These are phyloP conservation scores for Zostera marina DNA, from an alignment of 116 monocot genomes.

Conservation along the genomic window DNA sequence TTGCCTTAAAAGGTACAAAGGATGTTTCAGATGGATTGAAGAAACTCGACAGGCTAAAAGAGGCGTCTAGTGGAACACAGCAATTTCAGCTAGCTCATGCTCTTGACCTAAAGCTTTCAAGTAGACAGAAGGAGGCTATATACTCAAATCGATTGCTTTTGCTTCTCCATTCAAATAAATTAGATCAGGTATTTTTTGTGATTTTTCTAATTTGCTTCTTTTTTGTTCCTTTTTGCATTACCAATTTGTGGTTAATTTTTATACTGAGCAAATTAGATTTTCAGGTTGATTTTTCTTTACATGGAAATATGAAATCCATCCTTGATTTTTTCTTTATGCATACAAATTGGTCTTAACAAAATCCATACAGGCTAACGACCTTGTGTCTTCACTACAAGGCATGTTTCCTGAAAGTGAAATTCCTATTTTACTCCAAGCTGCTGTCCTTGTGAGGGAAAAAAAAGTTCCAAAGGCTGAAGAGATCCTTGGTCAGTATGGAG, in stretches of 20 bases:
- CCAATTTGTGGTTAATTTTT: too few species aligned
- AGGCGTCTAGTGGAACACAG: conserved; percentile 23
- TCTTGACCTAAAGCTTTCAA: conserved; percentile 57
- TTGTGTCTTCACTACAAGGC: conserved; percentile 32
- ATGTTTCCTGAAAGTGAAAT: conserved; percentile 50
- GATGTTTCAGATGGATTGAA: conserved; percentile 79
- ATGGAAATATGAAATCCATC: too few species aligned
- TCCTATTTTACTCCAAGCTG: conserved; percentile 68
- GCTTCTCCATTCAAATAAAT: conserved; percentile 76
- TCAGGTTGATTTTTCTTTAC: background rate
- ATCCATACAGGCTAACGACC: conserved; percentile 59
- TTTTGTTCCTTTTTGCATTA: too few species aligned
- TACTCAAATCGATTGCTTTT: conserved; percentile 63
- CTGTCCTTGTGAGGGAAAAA: conserved; percentile 60
- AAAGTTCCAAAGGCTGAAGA: conserved; percentile 76
- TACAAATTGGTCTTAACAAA: background rate
- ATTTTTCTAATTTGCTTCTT: background rate
- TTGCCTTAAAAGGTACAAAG: conserved; percentile 62
- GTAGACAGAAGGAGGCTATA: conserved; percentile 71
- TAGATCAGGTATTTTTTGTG: conserved; percentile 61
- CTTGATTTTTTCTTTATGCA: too few species aligned
- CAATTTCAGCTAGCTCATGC: conserved; percentile 45
- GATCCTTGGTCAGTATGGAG: conserved; percentile 41
- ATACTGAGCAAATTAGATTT: too few species aligned
- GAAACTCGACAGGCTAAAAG: conserved; percentile 60